These are phyloP conservation scores for Beauveria sp. DNA, from an alignment of 2,329 filamentous ascomycete species.

Conservation along the genomic window DNA sequence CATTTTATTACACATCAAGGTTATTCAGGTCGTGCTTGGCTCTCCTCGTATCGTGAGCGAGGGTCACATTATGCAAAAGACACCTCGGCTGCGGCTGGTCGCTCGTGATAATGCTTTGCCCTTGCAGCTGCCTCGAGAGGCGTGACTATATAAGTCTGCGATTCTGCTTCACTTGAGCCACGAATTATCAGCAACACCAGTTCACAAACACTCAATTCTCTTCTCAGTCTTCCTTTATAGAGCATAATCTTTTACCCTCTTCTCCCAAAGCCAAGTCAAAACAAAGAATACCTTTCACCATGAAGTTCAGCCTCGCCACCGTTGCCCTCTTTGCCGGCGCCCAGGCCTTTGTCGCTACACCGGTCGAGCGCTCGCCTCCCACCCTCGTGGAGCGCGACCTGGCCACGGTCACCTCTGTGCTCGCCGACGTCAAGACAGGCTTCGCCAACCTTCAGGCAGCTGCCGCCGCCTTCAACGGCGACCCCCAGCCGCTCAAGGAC, in stretches of 20 bases:
- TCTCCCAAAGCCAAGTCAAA: not conserved
- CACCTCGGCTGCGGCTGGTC: not conserved
- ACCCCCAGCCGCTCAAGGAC: constrained; percentile 1
- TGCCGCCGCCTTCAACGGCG: constrained; percentile 10
- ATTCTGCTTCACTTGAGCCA: not conserved
- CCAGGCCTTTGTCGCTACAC: constrained; percentile 10
- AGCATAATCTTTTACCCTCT: not conserved
- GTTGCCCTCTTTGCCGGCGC: constrained; percentile 10
- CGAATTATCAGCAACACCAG: not conserved
- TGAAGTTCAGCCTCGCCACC: constrained; percentile 12
- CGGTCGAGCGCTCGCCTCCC: constrained; percentile 4
- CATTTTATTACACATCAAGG: not conserved
- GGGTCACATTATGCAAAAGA: not conserved
- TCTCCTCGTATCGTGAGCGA: too few species aligned
- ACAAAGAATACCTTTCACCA: not conserved
- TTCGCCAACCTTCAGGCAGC: constrained; percentile 10
- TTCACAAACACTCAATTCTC: not conserved
- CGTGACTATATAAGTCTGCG: not conserved
- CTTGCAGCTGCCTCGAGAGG: not conserved
- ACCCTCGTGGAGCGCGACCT: constrained; percentile 12
- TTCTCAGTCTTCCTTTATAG: not conserved
- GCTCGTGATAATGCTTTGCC: not conserved
- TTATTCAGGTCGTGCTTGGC: not conserved
- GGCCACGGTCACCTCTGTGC: constrained; percentile 11
- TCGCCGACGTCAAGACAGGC: constrained; percentile 11